These are phyloP conservation scores for Amaranthus tricolor DNA, from an alignment of 179 eudicot genomes.

Conservation along the genomic window DNA sequence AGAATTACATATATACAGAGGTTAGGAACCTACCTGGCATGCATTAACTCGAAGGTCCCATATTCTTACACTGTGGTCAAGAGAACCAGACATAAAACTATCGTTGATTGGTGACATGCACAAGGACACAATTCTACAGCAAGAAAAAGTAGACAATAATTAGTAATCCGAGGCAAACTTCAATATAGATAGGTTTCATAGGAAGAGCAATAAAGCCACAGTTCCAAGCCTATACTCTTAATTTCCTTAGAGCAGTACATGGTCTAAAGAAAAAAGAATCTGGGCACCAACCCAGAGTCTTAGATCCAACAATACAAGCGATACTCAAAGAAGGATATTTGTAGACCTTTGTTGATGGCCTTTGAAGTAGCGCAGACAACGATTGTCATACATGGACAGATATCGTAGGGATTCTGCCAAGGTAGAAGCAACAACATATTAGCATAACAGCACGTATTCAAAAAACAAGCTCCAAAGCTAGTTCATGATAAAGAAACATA, in stretches of 20 bases:
- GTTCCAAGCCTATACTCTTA: not conserved
- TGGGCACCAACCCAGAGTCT: not conserved
- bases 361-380: conserved; percentile 94
- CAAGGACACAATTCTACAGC: conserved; percentile 81
- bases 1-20: conserved; percentile 5
- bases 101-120: conserved; percentile 98
- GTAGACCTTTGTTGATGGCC: conserved; percentile 90
- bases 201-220: not conserved
- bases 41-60: conserved; percentile 99
- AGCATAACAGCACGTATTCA: not conserved
- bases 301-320: not conserved
- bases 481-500: not conserved
- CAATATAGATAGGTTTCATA: conserved; percentile 2
- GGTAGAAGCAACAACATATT: conserved; percentile 10
- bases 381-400: conserved; percentile 92
- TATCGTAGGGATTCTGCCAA: conserved; percentile 80
- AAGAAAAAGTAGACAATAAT: conserved; percentile 22
- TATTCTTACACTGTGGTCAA: conserved; percentile 92
- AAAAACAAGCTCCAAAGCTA: not conserved
- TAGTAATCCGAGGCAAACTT: conserved; percentile 9
- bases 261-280: not conserved
- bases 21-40: conserved; percentile 75
- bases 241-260: not conserved
- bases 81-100: conserved; percentile 97
- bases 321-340: not conserved